phyloP scores from a whole-genome alignment of 1,284 basidiomycete genomes.

The Athelia sp. region DNA sequence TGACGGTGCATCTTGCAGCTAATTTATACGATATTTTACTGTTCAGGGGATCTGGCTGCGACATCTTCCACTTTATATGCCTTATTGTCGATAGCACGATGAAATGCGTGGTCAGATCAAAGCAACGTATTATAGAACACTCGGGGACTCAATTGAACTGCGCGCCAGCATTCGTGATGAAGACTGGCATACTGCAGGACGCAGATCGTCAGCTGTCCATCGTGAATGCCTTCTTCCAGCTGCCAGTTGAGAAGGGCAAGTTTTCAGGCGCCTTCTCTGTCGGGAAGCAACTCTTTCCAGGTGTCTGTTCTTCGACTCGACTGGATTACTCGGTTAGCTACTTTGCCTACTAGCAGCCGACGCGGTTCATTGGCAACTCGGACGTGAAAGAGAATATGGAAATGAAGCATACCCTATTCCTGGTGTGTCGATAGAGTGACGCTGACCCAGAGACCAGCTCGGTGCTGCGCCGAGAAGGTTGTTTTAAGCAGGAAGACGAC shows the following conservation, averaged over 20 bases:
- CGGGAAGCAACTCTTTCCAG: conserved; percentile 16
- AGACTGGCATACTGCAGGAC: conserved; percentile 18
- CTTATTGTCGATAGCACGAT: no score
- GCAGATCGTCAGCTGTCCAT: conserved; percentile 19
- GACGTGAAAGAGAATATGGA: conserved; percentile 23
- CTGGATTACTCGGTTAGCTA: conserved; percentile 9
- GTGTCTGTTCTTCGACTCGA: background rate
- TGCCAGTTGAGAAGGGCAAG: conserved; percentile 19
- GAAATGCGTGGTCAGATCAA: background rate
- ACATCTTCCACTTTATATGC: no score
- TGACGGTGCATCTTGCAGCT: no score
- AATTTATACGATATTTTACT: no score
- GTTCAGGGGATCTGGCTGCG: no score
- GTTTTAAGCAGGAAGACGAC: conserved; percentile 11
- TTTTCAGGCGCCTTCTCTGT: conserved; percentile 15
- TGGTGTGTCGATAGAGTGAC: conserved; percentile 17
- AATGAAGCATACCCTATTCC: conserved; percentile 20
- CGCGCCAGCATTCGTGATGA: conserved; percentile 9
- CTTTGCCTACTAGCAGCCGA: conserved; percentile 21
- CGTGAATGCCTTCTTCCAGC: conserved; percentile 21
- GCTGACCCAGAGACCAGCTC: conserved; percentile 17
- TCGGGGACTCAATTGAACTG: background rate
- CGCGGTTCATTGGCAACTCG: conserved; percentile 15
- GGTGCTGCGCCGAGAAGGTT: conserved; percentile 18
- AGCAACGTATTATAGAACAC: background rate